Conservation (phyloP, 495 filamentous ascomycete genomes). For the Penicillium bovifimosum region DNA sequence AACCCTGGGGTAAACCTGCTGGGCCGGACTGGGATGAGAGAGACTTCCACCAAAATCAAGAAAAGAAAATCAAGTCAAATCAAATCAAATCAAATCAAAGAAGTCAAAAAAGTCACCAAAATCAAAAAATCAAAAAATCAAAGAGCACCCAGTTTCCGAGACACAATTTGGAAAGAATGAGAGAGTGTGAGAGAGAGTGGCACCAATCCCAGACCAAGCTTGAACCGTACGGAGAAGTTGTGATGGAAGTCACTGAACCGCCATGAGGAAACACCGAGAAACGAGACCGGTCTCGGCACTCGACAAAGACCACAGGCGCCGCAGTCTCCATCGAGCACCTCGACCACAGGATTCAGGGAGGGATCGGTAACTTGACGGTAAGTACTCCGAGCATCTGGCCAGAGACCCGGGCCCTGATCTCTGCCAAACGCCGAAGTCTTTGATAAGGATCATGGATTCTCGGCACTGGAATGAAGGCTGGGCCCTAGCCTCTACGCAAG, state of each 20-base stretch:
- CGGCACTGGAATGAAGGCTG: background rate
- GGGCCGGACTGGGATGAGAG: background rate
- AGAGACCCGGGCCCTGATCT: background rate
- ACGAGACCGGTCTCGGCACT: background rate
- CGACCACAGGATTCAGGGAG: no score
- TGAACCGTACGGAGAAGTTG: no score
- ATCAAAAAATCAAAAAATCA: background rate
- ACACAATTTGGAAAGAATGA: background rate
- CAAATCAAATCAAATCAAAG: background rate
- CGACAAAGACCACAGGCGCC: background rate
- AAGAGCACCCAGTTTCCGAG: background rate
- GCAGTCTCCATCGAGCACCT: background rate
- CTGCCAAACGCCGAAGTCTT: no score
- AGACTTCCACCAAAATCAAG: background rate
- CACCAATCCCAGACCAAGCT: background rate
- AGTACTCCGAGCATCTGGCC: background rate
- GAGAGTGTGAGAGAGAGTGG: background rate
- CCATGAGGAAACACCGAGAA: background rate
- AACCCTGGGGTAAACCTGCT: background rate
- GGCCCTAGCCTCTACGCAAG: slow-evolving; percentile 1
- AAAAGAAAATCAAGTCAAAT: background rate
- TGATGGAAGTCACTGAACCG: background rate
- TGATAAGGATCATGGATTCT: background rate
- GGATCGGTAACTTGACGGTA: no score
- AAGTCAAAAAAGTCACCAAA: no score